A percentile compares a stretch with the other conserved stretches of the same genome.
These are phyloP conservation scores for Umbelopsis sp. DNA, from an alignment of 192 early-diverging fungal species.

Conservation along the genomic window DNA sequence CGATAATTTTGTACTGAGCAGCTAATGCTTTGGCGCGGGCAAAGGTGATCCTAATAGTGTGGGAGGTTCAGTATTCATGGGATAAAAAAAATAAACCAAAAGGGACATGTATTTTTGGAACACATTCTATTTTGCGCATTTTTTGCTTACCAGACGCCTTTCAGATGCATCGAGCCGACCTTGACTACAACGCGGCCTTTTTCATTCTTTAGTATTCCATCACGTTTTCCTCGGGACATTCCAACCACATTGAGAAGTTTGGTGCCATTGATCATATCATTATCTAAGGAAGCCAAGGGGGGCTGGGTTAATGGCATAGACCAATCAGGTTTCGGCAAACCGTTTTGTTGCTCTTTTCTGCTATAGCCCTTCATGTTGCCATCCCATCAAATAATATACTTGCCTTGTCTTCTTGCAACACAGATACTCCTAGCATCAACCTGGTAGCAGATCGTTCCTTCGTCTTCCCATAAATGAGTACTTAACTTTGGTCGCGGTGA, in stretches of 20 bases:
- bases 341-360: too few relatives aligned
- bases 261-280: constrained; percentile 87
- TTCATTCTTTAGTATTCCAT: constrained; percentile 87
- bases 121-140: constrained; percentile 25
- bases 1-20: constrained; percentile 72
- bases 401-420: constrained; percentile 72
- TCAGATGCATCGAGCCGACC: constrained; percentile 84
- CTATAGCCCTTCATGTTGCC: background rate
- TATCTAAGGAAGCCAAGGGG: constrained; percentile 49
- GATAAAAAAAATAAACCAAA: background rate
- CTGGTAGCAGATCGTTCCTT: constrained; percentile 77
- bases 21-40: constrained; percentile 65
- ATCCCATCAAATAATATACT: background rate
- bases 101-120: background rate
- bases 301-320: background rate
- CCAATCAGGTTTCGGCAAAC: too few relatives aligned
- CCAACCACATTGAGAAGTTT: constrained; percentile 86
- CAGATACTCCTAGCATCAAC: constrained; percentile 81
- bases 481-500: constrained; percentile 52
- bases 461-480: constrained; percentile 84
- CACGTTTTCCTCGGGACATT: constrained; percentile 85
- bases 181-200: constrained; percentile 85
- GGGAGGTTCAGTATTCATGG: background rate
- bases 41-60: constrained; percentile 58
- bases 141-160: constrained; percentile 76